These are phyloP conservation scores for Neurospora sp. DNA, from an alignment of 495 filamentous ascomycete species.

Conservation along the genomic window DNA sequence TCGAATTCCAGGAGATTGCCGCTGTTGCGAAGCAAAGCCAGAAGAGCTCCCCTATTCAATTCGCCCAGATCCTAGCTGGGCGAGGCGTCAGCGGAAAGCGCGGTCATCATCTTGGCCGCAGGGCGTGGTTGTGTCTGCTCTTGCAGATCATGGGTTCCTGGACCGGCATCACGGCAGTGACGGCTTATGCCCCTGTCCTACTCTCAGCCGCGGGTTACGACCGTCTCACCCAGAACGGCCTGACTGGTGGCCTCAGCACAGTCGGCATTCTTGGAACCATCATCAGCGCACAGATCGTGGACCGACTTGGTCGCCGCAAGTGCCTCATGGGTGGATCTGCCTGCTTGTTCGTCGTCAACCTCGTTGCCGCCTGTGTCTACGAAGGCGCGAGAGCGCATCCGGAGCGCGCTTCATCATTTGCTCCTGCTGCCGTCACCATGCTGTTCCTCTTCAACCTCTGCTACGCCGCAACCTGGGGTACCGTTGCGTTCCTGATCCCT, in stretches of 20 bases:
- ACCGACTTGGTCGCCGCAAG: conserved; percentile 8
- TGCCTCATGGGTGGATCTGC: conserved; percentile 7
- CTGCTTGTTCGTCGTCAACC: conserved; percentile 6
- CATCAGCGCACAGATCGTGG: conserved; percentile 12
- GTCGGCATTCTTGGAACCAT: conserved; percentile 10
- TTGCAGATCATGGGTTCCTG: conserved; percentile 66
- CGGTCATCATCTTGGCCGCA: conserved; percentile 5
- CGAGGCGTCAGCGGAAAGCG: background rate
- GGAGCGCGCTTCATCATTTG: conserved; percentile 6
- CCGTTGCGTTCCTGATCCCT: conserved; percentile 9
- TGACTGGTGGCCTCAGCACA: conserved; percentile 7
- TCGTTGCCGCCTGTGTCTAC: conserved; percentile 5
- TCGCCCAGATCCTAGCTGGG: background rate
- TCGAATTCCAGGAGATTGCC: background rate
- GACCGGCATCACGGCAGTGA: conserved; percentile 63
- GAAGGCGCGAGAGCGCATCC: conserved; percentile 5
- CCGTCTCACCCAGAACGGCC: conserved; percentile 8
- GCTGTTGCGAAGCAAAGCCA: background rate
- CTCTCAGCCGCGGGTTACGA: conserved; percentile 28
- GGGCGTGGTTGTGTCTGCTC: conserved; percentile 38
- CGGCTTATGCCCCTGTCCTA: conserved; percentile 55
- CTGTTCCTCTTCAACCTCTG: conserved; percentile 10
- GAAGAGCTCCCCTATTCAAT: background rate
- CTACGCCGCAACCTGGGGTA: conserved; percentile 11
- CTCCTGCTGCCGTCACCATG: conserved; percentile 10